Evolutionary conservation across 345 rosid genomes (phyloP).

Genomic region (Erucastrum elatum): DNA sequence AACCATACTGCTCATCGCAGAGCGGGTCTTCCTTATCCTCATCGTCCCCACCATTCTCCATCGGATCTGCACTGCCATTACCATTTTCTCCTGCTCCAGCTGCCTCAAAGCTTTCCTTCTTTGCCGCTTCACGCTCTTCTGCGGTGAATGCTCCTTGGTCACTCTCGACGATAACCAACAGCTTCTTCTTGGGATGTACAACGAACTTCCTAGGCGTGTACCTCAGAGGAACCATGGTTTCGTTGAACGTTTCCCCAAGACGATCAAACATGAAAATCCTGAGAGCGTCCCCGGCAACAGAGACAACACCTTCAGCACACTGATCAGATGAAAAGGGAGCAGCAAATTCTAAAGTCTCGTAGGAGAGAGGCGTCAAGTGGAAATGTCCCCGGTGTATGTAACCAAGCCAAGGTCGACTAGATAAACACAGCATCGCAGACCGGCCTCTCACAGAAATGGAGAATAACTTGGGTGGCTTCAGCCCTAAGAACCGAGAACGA

Average conservation of each 20-base stretch:
- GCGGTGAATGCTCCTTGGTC: constrained; percentile 96
- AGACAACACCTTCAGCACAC: constrained; percentile 96
- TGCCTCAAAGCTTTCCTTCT: constrained; percentile 83
- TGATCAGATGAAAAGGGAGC: constrained; percentile 98
- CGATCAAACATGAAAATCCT: constrained; percentile 93
- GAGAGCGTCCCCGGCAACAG: constrained; percentile 94
- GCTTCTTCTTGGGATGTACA: constrained; percentile 73
- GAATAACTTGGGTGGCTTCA: constrained; percentile 90
- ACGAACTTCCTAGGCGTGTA: constrained; percentile 97
- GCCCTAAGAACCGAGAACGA: constrained; percentile 88
- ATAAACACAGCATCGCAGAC: constrained; percentile 92
- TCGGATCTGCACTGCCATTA: constrained; percentile 55
- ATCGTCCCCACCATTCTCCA: constrained; percentile 51
- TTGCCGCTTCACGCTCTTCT: constrained; percentile 95
- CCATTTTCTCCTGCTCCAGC: constrained; percentile 86
- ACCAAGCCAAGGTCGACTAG: constrained; percentile 99
- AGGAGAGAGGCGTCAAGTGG: constrained; percentile 87
- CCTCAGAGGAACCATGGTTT: constrained; percentile 85
- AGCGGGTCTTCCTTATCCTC: constrained; percentile 84
- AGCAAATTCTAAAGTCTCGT: constrained; percentile 91
- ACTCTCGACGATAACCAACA: constrained; percentile 83
- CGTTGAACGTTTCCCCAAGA: constrained; percentile 94
- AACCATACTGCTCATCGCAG: constrained; percentile 96
- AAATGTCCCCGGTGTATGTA: constrained; percentile 97
- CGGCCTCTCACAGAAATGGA: constrained; percentile 81